These are phyloP conservation scores for Aspergillus fumigatus DNA, from an alignment of 2,329 filamentous ascomycete genomes.

Conservation along the genomic window DNA sequence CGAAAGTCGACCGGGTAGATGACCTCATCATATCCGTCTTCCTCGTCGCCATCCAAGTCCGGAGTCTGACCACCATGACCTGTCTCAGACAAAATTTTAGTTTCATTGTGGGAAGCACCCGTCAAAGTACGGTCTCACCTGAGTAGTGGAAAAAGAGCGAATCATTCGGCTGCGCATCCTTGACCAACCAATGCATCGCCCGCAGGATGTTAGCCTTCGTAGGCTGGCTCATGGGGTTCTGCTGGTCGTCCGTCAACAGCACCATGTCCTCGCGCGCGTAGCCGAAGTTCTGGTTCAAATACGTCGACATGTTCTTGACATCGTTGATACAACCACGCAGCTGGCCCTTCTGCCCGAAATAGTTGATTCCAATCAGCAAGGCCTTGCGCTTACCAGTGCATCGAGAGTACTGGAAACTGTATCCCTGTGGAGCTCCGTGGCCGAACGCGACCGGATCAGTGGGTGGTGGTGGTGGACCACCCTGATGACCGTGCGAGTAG, in stretches of 20 bases:
- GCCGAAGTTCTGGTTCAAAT: conserved; percentile 81
- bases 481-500: conserved; percentile 50
- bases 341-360: conserved; percentile 88
- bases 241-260: conserved; percentile 90
- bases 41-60: conserved; percentile 70
- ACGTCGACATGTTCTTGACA: conserved; percentile 93
- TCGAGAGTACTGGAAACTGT: conserved; percentile 85
- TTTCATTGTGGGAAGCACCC: conserved; percentile 7
- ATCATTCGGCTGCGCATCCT: conserved; percentile 86
- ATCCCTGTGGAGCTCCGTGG: conserved; percentile 71
- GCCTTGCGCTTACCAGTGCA: conserved; percentile 88
- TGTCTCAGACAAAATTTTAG: conserved; percentile 20
- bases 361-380: conserved; percentile 90
- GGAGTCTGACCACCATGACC: conserved; percentile 73
- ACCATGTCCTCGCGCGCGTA: conserved; percentile 98
- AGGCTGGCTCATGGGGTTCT: conserved; percentile 94
- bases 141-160: conserved; percentile 98
- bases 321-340: conserved; percentile 94
- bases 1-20: conserved; percentile 75
- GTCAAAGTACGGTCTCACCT: conserved; percentile 49
- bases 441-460: conserved; percentile 67
- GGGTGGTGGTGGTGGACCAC: conserved; percentile 63
- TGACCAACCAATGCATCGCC: conserved; percentile 97
- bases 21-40: conserved; percentile 72
- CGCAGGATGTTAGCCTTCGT: conserved; percentile 92